Base-by-base conservation (phyloP, 768 basidiomycete genomes). In the Cyathus striatus region DNA sequence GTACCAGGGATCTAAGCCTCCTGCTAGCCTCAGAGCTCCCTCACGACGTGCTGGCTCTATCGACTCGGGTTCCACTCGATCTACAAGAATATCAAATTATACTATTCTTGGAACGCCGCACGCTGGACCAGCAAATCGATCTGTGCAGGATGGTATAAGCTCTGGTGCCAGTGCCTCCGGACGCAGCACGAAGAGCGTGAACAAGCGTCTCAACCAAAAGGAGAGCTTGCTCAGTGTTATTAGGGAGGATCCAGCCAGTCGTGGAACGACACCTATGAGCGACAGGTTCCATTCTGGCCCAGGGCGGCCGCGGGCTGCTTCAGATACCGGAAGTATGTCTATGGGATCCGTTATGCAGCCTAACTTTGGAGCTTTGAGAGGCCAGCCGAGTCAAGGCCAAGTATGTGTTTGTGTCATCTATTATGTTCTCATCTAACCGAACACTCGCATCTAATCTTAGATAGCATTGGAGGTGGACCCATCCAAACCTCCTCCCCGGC, bases 171-270 rank as follows among this genome's bases (percentile, higher is more conserved):
- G 54, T 22, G 43, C 55, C 34, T 56, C 59, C 40, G 52, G 53
- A 21, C 45, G 49, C 34, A 60, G 60, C 39, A 52, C 49, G 12
- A 59, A 54, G 38, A 40, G 42, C 26, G 33, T 7, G 38, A 22
- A n/a, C n/a, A 49, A 48, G 49, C 54, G 42, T 38, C 38, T 55
- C 16, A 63, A 46, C 38, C 59, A 58, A 38, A 58, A 56, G 48
- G 53, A 59, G 7, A 58, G 52, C 40, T 43, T 48, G 16, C 51
- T 70, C 43, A 66, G 59, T 38, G 58, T 63, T 38, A 73, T 73
- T 49, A 64, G 60, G 35, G 71, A 73, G 49, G 59, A 69, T 43
- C 60, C 65, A 6, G 46, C 50, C 40, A 68, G 64, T 47, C 48
- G 63, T 23, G 59, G 48, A 14, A 47, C 53, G 40, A 62, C 63